Base-by-base conservation (phyloP, 305 asterid genomes). In the Salvia sclarea region DNA sequence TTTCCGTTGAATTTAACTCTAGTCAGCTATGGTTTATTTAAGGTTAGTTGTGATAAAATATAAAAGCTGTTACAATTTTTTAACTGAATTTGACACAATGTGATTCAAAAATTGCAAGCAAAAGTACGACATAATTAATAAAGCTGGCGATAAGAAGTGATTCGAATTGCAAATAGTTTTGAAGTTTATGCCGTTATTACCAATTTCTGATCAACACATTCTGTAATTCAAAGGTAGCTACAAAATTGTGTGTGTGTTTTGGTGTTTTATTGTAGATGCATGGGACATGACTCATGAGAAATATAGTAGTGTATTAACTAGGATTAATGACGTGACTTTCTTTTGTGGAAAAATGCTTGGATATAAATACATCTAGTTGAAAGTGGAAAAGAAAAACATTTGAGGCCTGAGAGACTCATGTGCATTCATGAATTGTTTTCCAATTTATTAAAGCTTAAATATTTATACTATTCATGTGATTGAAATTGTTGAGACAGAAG, bases 361-460 rank as follows among this genome's bases (percentile, higher is more conserved):
- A 31, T 9, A 33, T 31, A 8, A n/a, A 55, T 30, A 6, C 61
- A 30, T 3, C 16, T 17, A 17, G 13, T 14, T 9, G 33, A 57
- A 57, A 57, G 63, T 31, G 45, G 45, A 17, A 56, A 31, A 56
- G 22, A 2, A 5, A 8, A 55, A 17, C 25, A 47, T 8, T 33
- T 47, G 61, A 61, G 45, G 43, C 4, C 21, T 47, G 61, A 61
- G 45, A 30, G 24, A 11, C 44, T 71, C 65, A 71, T 71, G 66
- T 71, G 76, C 59, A 41, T 71, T 53, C 37, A 44, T 47, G 63
- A 31, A 38, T 49, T 37, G 1, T 22, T 53, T 66, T 38, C 7
- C 25, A 21, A 22, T 22, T 38, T 28, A 44, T 38, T 28, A 44
- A 53, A 41, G 73, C 30, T 24, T 52, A 22, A 24, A 10, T 6